Evolutionary conservation across 2,329 filamentous ascomycete species (phyloP), one percentile per base, ranked within the genome.

Genomic region (Beauveria varroae): DNA sequence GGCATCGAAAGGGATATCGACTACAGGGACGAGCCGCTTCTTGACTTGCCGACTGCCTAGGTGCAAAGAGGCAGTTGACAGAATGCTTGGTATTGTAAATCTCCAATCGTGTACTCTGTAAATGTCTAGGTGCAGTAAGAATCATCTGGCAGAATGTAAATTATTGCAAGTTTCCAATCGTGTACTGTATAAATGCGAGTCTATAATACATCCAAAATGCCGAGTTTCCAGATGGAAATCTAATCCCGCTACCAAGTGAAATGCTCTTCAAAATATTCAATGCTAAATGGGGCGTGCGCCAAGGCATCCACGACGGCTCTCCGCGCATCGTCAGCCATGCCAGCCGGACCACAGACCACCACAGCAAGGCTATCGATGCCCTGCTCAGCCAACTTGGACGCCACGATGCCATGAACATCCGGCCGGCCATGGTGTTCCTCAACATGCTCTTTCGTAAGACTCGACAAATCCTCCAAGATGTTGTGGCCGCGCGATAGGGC

Each of bases 231-330:
- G 20, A 10, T n/a, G 16, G 7, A n/a, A 52, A 16, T 46, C 5
- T 14, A 51, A 22, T 12, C 10, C 18, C 34, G 24, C 66, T 60
- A 79, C 76, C 76, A 79, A 26, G 73, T 73, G 41, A 78, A 78
- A 5, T 71, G 74, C 65, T 78, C 76, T 30, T 78, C 74, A 60
- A 77, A 78, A 43, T 78, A 78, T 14, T 78, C 74, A 58, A 77
- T 64, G 24, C 64, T 57, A 8, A 64, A 65, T 9, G 64, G 65
- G 0, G 69, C 69, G 6, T 63, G 63, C 1, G 63, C 64, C 20
- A 78, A 62, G 16, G 70, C 64, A 2, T 68, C 66, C 0, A 73
- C 70, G 0, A 76, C 75, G 0, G 75, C 73, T 51, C 64, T 65
- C 47, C 78, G 67, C 3, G 76, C 70, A 34, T 78, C 75, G 62